Evolutionary conservation across 768 basidiomycete species (phyloP), one percentile per base, ranked within the genome.

Genomic region (Tylopilus felleus): DNA sequence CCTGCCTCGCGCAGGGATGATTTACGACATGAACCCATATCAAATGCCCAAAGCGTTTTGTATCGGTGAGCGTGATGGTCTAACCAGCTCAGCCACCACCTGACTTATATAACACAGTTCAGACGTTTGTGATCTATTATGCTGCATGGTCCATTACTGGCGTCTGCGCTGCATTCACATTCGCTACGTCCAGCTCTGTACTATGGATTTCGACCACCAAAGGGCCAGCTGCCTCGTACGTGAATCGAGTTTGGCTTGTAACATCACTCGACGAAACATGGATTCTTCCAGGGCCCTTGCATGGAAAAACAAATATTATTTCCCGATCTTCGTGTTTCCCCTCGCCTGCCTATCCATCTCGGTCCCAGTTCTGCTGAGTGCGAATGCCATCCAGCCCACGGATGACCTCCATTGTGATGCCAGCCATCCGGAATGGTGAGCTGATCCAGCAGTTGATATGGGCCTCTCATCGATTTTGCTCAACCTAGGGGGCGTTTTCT

Each of bases 321-420:
- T 75, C 0, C 77, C 83, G 0, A 63, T 81, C 2, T 59, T 79
- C 16, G 57, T 74, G 4, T 80, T 82, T 47, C 84, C 85, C 9
- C 39, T 77, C n/a, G 56, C 74, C 7, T 75, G 77, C 8, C 69
- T 79, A 12, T 68, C 69, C 8, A 59, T 75, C 5, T 75, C 83
- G 45, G 53, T 80, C 17, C 69, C 71, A 0, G 61, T 82, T 21
- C 61, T 81, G 3, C 55, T 83, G 42, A 74, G 66, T 52, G 64
- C 75, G 4, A 61, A 81, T 55, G 74, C 80, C 5, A 73, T 78
- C 4, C 66, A 73, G 33, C 82, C 79, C 5, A 63, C 63, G 1
- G 77, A 83, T 35, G 79, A 78, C 57, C 64, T 88, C 53, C 75
- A 78, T 59, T 88, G 86, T 60, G 85, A 87, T 60, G 75, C 77